phyloP scores from a whole-genome alignment of 2,329 filamentous ascomycete genomes.

The Chaetomiaceae sp. region DNA sequence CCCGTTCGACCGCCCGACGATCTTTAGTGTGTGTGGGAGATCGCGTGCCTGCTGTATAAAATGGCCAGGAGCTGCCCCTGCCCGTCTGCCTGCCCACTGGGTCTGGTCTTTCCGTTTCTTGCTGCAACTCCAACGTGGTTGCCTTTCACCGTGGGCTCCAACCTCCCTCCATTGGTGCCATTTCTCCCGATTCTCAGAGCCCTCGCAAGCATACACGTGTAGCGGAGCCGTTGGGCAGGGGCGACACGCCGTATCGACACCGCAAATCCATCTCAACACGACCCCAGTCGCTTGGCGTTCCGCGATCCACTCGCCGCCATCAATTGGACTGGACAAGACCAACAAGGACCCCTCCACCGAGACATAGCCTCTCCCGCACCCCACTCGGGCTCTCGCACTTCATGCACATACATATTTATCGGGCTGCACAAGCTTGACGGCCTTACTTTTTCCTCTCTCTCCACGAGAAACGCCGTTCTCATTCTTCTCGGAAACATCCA shows the following conservation, averaged over 20 bases:
- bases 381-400: slow-evolving; percentile 5
- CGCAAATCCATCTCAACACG: slow-evolving; percentile 16
- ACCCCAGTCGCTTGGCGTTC: slow-evolving; percentile 14
- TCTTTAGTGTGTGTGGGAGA: too few species aligned
- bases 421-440: too few species aligned
- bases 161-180: too few species aligned
- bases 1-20: neutral
- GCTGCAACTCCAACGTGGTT: neutral
- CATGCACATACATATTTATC: slow-evolving; percentile 4
- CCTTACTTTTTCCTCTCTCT: too few species aligned
- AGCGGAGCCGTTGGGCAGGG: neutral
- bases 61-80: slow-evolving; percentile 2
- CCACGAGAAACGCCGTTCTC: too few species aligned
- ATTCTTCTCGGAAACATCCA: too few species aligned
- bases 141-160: too few species aligned
- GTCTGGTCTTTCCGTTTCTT: neutral
- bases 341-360: too few species aligned
- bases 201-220: too few species aligned
- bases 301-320: slow-evolving; percentile 8
- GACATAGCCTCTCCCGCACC: slow-evolving; percentile 12
- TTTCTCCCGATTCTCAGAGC: too few species aligned
- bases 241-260: slow-evolving; percentile 14
- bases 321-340: too few species aligned
- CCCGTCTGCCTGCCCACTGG: neutral
- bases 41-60: slow-evolving; percentile 16